Percentiles rank a stretch among this genome's conserved stretches.
Evolutionary conservation across 495 filamentous ascomycete genomes (phyloP).

Genomic region (Schizothecium vesticola): DNA sequence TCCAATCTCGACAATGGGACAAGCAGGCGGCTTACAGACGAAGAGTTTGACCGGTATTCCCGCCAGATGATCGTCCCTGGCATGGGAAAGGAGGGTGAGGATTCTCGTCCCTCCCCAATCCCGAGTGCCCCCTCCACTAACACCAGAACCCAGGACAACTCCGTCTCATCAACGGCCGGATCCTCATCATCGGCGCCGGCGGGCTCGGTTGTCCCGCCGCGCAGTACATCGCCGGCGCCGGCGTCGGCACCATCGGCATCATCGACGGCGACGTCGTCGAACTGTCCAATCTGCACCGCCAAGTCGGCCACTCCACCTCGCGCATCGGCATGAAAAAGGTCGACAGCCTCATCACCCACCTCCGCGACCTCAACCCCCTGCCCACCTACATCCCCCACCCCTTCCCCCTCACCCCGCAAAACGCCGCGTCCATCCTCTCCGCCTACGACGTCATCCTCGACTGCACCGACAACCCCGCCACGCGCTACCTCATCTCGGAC

Average conservation of each 20-base stretch:
- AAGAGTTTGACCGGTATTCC: constrained; percentile 61
- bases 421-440: constrained; percentile 57
- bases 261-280: constrained; percentile 88
- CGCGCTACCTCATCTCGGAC: constrained; percentile 91
- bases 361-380: constrained; percentile 63
- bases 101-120: neutral
- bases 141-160: constrained; percentile 60
- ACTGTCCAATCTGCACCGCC: constrained; percentile 85
- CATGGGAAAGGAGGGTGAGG: constrained; percentile 67
- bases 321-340: constrained; percentile 78
- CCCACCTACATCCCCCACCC: constrained; percentile 56
- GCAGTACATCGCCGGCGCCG: constrained; percentile 81
- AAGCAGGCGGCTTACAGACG: constrained; percentile 19
- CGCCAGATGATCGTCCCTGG: constrained; percentile 87
- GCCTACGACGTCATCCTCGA: constrained; percentile 83
- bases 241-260: constrained; percentile 76
- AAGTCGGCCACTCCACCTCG: constrained; percentile 69
- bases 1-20: neutral
- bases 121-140: neutral
- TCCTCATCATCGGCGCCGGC: constrained; percentile 87
- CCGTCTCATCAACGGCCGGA: constrained; percentile 59
- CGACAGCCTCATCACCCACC: constrained; percentile 64
- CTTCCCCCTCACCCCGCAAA: constrained; percentile 56
- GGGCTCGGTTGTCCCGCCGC: constrained; percentile 90
- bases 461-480: constrained; percentile 87